Evolutionary conservation across 2,329 filamentous ascomycete genomes (phyloP).

Genomic region (Stagonosporopsis chrysanthemi): DNA sequence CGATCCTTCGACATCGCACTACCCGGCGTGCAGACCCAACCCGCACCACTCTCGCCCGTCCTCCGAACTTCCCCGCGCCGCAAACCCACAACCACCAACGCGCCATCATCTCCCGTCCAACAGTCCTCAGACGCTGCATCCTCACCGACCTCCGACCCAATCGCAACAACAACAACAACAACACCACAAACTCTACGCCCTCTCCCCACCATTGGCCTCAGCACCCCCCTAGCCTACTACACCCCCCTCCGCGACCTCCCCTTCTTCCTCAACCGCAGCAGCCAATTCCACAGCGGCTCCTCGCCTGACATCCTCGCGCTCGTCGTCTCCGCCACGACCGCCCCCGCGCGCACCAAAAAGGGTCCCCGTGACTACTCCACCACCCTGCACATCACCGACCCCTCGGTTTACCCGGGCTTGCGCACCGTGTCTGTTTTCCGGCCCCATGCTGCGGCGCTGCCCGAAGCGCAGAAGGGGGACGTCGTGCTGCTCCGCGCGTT

Average conservation of each 20-base stretch:
- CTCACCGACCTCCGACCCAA: slow-evolving; percentile 10
- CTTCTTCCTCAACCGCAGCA: slow-evolving; percentile 51
- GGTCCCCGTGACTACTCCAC: slow-evolving; percentile 56
- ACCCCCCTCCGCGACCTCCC: slow-evolving; percentile 52
- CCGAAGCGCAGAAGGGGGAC: slow-evolving; percentile 52
- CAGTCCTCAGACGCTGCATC: slow-evolving; percentile 16
- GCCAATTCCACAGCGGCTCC: slow-evolving; percentile 41
- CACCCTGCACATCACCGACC: slow-evolving; percentile 52
- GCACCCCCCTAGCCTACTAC: slow-evolving; percentile 56
- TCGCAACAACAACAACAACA: neutral
- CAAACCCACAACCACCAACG: slow-evolving; percentile 16
- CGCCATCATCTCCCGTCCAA: slow-evolving; percentile 18
- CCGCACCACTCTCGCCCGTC: neutral
- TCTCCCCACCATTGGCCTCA: slow-evolving; percentile 47
- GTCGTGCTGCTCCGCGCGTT: slow-evolving; percentile 55
- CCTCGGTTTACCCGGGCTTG: slow-evolving; percentile 34
- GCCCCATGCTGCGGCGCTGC: slow-evolving; percentile 53
- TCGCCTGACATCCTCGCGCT: slow-evolving; percentile 56
- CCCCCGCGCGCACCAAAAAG: slow-evolving; percentile 48
- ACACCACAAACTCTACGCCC: neutral
- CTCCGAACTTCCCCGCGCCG: slow-evolving; percentile 19
- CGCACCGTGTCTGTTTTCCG: slow-evolving; percentile 54
- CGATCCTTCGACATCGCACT: slow-evolving; percentile 33
- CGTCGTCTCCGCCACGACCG: slow-evolving; percentile 45
- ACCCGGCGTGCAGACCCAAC: slow-evolving; percentile 18